Percentiles rank a stretch among this genome's conserved stretches.
Evolutionary conservation across 1,139 yeast species (phyloP).

Genomic region (Candida sp.): DNA sequence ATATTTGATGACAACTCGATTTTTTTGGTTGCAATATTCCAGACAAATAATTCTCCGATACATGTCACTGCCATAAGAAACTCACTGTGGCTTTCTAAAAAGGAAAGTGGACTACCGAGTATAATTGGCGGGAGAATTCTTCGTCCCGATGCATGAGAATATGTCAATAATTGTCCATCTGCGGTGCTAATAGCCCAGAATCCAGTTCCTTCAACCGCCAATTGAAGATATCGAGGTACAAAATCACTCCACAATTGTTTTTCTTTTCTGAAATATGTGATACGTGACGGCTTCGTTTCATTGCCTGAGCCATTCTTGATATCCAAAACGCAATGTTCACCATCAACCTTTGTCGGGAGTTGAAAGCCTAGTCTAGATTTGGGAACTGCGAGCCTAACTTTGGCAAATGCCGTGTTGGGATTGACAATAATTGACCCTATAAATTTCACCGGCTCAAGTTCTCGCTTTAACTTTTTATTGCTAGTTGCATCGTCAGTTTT

Average conservation of each 20-base stretch:
- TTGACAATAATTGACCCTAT: conserved; percentile 76
- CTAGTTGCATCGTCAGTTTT: conserved; percentile 24
- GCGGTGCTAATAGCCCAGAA: conserved; percentile 52
- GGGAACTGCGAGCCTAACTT: conserved; percentile 78
- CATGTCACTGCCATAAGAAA: conserved; percentile 73
- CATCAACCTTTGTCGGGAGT: conserved; percentile 27
- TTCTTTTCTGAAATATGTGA: conserved; percentile 39
- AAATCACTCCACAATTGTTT: conserved; percentile 54
- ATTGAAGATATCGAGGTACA: conserved; percentile 45
- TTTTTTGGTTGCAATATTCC: conserved; percentile 58
- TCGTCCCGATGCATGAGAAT: conserved; percentile 46
- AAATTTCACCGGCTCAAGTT: conserved; percentile 62
- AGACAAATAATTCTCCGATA: conserved; percentile 76
- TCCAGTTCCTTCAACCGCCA: conserved; percentile 38
- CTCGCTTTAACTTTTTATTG: conserved; percentile 42
- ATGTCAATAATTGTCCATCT: conserved; percentile 50
- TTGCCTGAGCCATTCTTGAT: conserved; percentile 53
- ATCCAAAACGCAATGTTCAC: conserved; percentile 28
- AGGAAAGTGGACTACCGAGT: conserved; percentile 52
- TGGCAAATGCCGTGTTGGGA: conserved; percentile 79
- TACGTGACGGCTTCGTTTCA: conserved; percentile 50
- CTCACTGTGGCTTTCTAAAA: conserved; percentile 47
- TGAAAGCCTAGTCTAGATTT: conserved; percentile 59
- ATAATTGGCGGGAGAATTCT: conserved; percentile 49
- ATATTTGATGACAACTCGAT: conserved; percentile 53